Percentiles rank a stretch among this genome's conserved stretches.
Conservation (phyloP, 2,329 filamentous ascomycete genomes). For the Cytospora paraplurivora region DNA sequence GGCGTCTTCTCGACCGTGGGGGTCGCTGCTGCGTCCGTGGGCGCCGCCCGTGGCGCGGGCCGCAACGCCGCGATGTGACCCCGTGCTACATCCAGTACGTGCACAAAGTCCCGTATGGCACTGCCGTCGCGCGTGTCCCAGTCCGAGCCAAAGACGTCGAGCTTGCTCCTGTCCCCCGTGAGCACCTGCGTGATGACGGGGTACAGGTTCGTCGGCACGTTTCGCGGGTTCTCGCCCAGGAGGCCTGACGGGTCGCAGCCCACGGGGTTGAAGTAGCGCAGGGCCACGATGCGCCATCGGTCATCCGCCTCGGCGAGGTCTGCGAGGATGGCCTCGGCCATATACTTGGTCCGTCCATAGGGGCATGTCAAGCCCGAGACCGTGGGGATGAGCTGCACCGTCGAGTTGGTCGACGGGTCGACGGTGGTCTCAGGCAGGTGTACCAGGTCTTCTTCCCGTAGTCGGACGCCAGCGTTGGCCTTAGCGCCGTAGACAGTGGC, state of each 20-base stretch:
- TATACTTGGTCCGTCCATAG: slow-evolving; percentile 68
- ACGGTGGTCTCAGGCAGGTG: slow-evolving; percentile 51
- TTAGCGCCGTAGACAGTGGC: slow-evolving; percentile 66
- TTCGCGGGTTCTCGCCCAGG: slow-evolving; percentile 64
- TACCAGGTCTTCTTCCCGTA: slow-evolving; percentile 59
- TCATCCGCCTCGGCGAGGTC: slow-evolving; percentile 63
- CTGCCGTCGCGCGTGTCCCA: slow-evolving; percentile 68
- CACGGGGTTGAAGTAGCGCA: slow-evolving; percentile 70
- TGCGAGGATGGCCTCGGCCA: slow-evolving; percentile 66
- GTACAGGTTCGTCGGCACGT: slow-evolving; percentile 64
- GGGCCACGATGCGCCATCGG: slow-evolving; percentile 62
- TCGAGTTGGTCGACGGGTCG: slow-evolving; percentile 40
- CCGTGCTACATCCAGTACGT: slow-evolving; percentile 65
- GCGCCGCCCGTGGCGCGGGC: slow-evolving; percentile 38
- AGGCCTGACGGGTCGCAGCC: slow-evolving; percentile 66
- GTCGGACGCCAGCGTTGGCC: slow-evolving; percentile 51
- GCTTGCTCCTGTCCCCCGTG: slow-evolving; percentile 52
- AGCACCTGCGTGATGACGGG: slow-evolving; percentile 65
- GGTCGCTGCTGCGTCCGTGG: too few species aligned
- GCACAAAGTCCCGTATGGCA: slow-evolving; percentile 68
- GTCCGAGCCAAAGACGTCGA: slow-evolving; percentile 66
- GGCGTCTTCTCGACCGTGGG: too few species aligned
- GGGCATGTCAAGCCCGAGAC: slow-evolving; percentile 62
- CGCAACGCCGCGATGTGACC: slow-evolving; percentile 64
- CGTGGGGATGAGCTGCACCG: slow-evolving; percentile 37